Evolutionary conservation across 495 filamentous ascomycete species (phyloP).

Genomic region (Chaetomium tenue): DNA sequence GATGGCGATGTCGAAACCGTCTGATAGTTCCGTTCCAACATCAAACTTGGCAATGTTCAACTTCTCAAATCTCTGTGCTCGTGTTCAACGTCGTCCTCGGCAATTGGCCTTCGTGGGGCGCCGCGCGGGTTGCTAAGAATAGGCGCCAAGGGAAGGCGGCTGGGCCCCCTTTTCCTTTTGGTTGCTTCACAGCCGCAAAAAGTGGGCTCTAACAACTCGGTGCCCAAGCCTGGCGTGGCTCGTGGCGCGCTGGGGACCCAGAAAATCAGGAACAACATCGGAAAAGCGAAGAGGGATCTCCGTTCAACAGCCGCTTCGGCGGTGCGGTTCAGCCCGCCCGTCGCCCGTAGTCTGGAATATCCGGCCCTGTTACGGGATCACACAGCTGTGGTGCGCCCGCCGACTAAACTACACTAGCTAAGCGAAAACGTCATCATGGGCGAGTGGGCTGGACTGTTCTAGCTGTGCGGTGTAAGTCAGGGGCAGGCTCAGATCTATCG

Average conservation of each 20-base stretch:
- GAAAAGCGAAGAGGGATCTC: slow-evolving; percentile 1
- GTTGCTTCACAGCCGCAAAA: slow-evolving; percentile 28
- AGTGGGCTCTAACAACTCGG: slow-evolving; percentile 14
- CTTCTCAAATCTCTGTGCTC: slow-evolving; percentile 1
- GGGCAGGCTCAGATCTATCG: background rate
- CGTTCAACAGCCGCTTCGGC: background rate
- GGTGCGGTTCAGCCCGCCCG: background rate
- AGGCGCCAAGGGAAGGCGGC: background rate
- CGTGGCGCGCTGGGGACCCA: background rate
- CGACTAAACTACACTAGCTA: background rate
- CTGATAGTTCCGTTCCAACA: background rate
- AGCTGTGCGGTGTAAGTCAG: background rate
- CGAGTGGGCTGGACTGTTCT: background rate
- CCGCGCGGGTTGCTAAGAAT: slow-evolving; percentile 15
- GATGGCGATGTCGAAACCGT: slow-evolving; percentile 8
- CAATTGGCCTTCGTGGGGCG: slow-evolving; percentile 14
- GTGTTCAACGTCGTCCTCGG: slow-evolving; percentile 9
- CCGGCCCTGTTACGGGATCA: background rate
- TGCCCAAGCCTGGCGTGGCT: background rate
- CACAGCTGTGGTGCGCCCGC: no score
- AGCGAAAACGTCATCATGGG: background rate
- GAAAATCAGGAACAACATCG: background rate
- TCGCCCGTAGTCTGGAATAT: background rate
- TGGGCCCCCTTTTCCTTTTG: slow-evolving; percentile 5
- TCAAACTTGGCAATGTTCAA: background rate